A percentile compares a stretch with the other conserved stretches of the same genome.
Evolutionary conservation across 768 basidiomycete genomes (phyloP).

Genomic region (Mycena leptocephala): DNA sequence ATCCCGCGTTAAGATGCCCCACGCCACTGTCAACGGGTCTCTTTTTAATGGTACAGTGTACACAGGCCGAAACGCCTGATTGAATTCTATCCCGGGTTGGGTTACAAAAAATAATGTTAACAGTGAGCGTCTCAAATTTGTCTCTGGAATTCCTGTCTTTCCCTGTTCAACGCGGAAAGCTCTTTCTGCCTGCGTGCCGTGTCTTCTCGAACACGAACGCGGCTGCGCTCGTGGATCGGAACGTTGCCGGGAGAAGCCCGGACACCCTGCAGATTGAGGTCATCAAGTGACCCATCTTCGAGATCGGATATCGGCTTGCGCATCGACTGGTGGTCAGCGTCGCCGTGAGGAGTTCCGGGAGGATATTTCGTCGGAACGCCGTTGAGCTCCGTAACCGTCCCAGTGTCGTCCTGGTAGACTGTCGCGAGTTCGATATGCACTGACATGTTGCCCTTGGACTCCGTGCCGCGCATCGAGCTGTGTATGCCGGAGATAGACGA

Average conservation of each 20-base stretch:
- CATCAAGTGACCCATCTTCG: not conserved
- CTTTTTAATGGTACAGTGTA: no score
- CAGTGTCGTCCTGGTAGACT: not conserved
- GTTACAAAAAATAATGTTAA: not conserved
- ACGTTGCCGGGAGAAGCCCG: not conserved
- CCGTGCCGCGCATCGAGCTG: not conserved
- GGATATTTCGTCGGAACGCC: not conserved
- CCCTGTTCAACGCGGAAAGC: not conserved
- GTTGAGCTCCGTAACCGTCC: not conserved
- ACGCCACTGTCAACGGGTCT: no score
- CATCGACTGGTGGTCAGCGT: not conserved
- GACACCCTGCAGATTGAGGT: not conserved
- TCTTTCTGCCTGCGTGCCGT: not conserved
- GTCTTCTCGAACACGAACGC: not conserved
- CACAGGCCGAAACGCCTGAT: not conserved
- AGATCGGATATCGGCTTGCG: not conserved
- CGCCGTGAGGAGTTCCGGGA: not conserved
- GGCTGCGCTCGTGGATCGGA: not conserved
- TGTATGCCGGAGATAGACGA: not conserved
- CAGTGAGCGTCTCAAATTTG: not conserved
- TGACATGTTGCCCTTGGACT: not conserved
- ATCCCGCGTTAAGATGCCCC: no score
- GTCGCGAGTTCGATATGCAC: constrained; percentile 17
- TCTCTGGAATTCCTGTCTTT: not conserved
- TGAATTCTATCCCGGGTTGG: not conserved